Evolutionary conservation across 495 filamentous ascomycete genomes (phyloP), one percentile per base, ranked within the genome.

Genomic region (Penicillium paxilli): DNA sequence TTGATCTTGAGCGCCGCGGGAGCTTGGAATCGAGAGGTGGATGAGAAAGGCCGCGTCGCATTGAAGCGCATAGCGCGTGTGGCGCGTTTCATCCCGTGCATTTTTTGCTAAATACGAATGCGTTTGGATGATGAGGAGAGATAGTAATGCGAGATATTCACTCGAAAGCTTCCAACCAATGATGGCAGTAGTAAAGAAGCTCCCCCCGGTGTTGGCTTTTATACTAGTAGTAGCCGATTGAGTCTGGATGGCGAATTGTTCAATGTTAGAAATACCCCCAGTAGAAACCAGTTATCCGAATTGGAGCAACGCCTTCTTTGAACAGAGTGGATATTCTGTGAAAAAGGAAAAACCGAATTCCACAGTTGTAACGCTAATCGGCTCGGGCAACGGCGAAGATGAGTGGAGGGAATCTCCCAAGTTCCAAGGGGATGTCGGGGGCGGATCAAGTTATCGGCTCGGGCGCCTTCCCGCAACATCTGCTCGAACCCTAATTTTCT

Each of bases 1-100:
- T 74, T 74, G 44, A 74, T 66, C 9, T 59, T 63, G 46, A 74
- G 67, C 0, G 65, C 60, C 6, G 69, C 63, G 3, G 46, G 21
- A 6, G 58, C 49, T 32, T 49, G 51, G 16, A 59, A 28, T 51
- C 52, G 49, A 22, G 55, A 25, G 24, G 51, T 23, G 20, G 59
- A 68, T 3, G 62, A 62, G 19, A 66, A 58, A 17, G 41, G 19
- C 49, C 52, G 47, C 5, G 44, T 30, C 14, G 49, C 37, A 28
- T 54, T 51, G 50, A 37, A 51, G 37, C 47, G 38, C 14, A 56
- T 8, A 9, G 37, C 46, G 44, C 60, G 50, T 6, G 44, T 57
- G 30, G 35, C 46, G 12, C 22, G 2, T 22, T 37, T 54, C 19
- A 47, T 33, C 28, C 37, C 33, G 20, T 45, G 44, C 57, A 63